phyloP scores from a whole-genome alignment of 345 rosid species.

The Syzygium oleosum region DNA sequence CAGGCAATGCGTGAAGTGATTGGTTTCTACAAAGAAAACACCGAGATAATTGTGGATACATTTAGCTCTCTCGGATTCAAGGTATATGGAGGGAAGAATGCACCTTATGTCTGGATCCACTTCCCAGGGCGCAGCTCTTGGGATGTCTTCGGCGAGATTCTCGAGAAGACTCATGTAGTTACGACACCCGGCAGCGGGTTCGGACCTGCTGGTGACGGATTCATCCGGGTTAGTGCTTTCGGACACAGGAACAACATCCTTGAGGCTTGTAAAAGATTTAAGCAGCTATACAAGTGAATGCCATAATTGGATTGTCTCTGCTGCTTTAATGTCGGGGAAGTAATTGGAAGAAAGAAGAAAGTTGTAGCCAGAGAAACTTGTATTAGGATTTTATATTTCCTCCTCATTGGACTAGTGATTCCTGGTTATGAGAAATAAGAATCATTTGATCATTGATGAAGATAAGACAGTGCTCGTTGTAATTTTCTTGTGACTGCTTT shows the following conservation, averaged over 20 bases:
- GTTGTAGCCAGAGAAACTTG: neutral
- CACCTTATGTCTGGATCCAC: constrained; percentile 94
- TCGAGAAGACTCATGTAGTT: constrained; percentile 89
- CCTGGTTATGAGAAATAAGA: neutral
- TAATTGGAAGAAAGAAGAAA: neutral
- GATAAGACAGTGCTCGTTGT: neutral
- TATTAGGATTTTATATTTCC: neutral
- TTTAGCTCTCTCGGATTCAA: constrained; percentile 78
- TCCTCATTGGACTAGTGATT: neutral
- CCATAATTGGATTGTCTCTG: neutral
- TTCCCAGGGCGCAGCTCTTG: constrained; percentile 96
- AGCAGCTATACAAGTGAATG: constrained; percentile 61
- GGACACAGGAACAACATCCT: constrained; percentile 79
- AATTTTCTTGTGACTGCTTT: neutral
- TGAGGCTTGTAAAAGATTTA: constrained; percentile 92
- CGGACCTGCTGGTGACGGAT: constrained; percentile 97
- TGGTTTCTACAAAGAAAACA: constrained; percentile 90
- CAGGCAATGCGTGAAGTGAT: constrained; percentile 84
- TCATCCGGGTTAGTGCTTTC: constrained; percentile 83
- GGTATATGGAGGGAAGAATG: constrained; percentile 82
- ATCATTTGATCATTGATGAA: neutral
- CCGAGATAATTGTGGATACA: constrained; percentile 66
- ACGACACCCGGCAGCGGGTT: constrained; percentile 94
- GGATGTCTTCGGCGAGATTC: constrained; percentile 90
- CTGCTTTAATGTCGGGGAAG: neutral